These are phyloP conservation scores for Flaveria robusta DNA, from an alignment of 129 eudicot genomes.

Conservation along the genomic window DNA sequence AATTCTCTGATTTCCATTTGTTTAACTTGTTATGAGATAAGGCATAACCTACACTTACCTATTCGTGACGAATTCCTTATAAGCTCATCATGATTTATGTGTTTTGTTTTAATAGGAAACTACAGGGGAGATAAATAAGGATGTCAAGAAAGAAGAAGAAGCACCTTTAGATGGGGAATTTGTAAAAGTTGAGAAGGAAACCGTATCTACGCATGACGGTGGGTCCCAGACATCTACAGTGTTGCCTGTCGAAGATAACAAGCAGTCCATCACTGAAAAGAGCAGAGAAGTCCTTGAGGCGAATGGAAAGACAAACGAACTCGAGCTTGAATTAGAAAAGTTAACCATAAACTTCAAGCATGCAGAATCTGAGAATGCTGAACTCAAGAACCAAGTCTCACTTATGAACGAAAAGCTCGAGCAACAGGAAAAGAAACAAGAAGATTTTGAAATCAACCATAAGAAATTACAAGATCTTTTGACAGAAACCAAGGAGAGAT, in stretches of 20 bases:
- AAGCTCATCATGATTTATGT: constrained; percentile 10
- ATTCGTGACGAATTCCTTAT: not conserved
- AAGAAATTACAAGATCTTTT: constrained; percentile 57
- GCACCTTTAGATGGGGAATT: constrained; percentile 81
- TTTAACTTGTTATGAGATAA: not conserved
- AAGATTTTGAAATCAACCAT: constrained; percentile 55
- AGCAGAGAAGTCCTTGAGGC: constrained; percentile 74
- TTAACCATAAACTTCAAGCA: constrained; percentile 55
- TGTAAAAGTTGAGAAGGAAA: constrained; percentile 82
- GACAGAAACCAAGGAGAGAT: constrained; percentile 58
- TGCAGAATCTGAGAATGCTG: constrained; percentile 66
- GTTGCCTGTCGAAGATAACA: constrained; percentile 34
- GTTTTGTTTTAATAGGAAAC: constrained; percentile 37
- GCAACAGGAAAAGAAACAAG: constrained; percentile 53
- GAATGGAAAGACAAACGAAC: constrained; percentile 65
- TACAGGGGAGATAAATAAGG: constrained; percentile 29
- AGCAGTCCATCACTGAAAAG: constrained; percentile 35
- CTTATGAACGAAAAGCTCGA: constrained; percentile 55
- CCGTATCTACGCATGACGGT: constrained; percentile 37
- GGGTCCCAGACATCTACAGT: constrained; percentile 36
- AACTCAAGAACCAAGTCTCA: constrained; percentile 57
- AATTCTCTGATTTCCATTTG: not conserved
- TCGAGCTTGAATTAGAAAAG: constrained; percentile 65
- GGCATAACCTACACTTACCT: not conserved
- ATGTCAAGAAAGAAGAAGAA: constrained; percentile 55